phyloP scores from a whole-genome alignment of 306 rosid species.

The Glycine soja region DNA sequence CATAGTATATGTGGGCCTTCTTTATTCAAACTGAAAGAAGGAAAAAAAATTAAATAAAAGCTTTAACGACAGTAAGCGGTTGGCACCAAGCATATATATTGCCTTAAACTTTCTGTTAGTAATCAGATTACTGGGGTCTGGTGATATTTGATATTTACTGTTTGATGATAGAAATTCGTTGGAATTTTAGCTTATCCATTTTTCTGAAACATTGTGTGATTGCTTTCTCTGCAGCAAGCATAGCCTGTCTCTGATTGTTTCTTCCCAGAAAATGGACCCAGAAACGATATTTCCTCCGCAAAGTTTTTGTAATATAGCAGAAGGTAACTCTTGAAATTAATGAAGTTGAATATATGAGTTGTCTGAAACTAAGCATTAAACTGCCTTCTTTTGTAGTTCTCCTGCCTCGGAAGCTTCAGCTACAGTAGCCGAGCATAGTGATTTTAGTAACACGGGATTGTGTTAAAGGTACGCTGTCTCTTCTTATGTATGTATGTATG shows the following conservation, averaged over 20 bases:
- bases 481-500: neutral
- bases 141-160: neutral
- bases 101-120: conserved; percentile 6
- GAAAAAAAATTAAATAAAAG: conserved; percentile 28
- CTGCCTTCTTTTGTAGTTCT: conserved; percentile 62
- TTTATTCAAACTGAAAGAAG: conserved; percentile 21
- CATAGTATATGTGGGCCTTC: conserved; percentile 1
- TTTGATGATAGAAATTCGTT: conserved; percentile 15
- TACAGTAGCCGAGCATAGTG: conserved; percentile 43
- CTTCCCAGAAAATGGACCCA: conserved; percentile 68
- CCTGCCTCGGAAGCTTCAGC: conserved; percentile 58
- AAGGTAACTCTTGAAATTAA: conserved; percentile 62
- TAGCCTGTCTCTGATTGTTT: conserved; percentile 54
- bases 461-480: conserved; percentile 50
- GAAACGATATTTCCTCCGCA: conserved; percentile 65
- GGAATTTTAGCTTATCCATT: conserved; percentile 31
- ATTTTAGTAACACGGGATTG: conserved; percentile 34
- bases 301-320: conserved; percentile 67
- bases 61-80: neutral
- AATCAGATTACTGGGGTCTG: conserved; percentile 13
- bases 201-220: conserved; percentile 44
- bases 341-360: conserved; percentile 20
- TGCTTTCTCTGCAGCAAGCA: conserved; percentile 71
- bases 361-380: conserved; percentile 36
- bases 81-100: conserved; percentile 12